Evolutionary conservation across 2,329 filamentous ascomycete species (phyloP), one percentile per base, ranked within the genome.

Genomic region (Scleromitrula shiraiana): DNA sequence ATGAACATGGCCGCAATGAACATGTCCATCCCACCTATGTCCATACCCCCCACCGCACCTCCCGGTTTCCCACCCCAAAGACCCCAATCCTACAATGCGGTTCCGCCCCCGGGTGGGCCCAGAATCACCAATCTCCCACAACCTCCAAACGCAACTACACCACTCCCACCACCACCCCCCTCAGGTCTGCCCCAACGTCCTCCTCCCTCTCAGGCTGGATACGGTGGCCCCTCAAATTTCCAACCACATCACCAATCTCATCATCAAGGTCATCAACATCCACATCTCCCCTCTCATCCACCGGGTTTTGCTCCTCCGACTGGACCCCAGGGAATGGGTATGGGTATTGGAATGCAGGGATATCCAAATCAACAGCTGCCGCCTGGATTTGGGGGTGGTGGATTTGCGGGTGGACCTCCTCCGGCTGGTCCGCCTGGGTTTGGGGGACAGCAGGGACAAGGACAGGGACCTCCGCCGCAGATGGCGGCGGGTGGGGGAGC

Each of bases 181-280:
- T 68, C 73, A 1, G 70, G 70, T 1, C 54, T 73, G 22, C 83
- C 84, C 32, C 80, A 83, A 49, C 71, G 83, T 32, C 84, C 84
- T n/a, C 84, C 84, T 4, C 80, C 81, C 15, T 79, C 74, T 14
- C 78, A 83, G 59, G 80, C 70, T 41, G 81, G 80, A 2, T 85
- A 84, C 61, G 83, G 82, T 35, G 83, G 83, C 8, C 82, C 77
- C 12, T 73, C 76, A 69, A 71, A 44, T 75, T 50, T 74, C 58
- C 67, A 70, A n/a, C 48, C 64, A 64, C 69, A 14, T 30, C n/a
- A 12, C 9, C 29, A 30, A 4, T 14, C 29, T 46, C 43, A 33
- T 15, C 43, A 32, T 5, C 45, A 37, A 2, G 45, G 45, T 12
- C n/a, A n/a, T n/a, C n/a, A n/a, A n/a, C n/a, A n/a, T n/a, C 48